Conservation (phyloP, 2,329 filamentous ascomycete species). For the Alternaria brassicicola region DNA sequence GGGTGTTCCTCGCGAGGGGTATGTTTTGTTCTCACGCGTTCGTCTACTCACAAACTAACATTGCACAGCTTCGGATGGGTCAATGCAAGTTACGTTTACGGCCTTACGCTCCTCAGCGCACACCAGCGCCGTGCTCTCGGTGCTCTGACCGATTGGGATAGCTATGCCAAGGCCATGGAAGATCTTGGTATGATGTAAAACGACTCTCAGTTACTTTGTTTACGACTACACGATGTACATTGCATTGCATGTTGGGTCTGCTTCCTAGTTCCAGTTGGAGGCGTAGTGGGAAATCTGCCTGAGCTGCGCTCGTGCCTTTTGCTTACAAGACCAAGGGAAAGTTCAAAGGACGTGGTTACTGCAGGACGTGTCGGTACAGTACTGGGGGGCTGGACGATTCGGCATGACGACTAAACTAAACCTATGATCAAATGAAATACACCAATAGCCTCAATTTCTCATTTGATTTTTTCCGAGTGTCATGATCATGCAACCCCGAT, state of each 20-base stretch:
- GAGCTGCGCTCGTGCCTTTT: neutral
- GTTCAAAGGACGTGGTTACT: neutral
- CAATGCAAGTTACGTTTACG: conserved; percentile 96
- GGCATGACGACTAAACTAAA: neutral
- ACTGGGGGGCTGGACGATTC: neutral
- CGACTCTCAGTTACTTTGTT: neutral
- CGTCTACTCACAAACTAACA: conserved; percentile 30
- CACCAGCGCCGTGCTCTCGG: conserved; percentile 90
- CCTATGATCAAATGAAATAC: conserved; percentile 1
- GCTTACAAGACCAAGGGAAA: neutral
- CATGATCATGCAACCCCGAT: neutral
- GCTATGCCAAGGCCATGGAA: conserved; percentile 71
- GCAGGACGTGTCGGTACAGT: neutral
- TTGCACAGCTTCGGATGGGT: conserved; percentile 88
- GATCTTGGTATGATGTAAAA: conserved; percentile 40
- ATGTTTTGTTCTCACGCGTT: conserved; percentile 52
- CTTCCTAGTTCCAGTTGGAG: neutral
- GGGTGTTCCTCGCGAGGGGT: conserved; percentile 95
- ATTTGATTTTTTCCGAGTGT: neutral
- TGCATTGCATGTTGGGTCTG: conserved; percentile 4
- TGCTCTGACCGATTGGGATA: conserved; percentile 84
- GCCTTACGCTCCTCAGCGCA: conserved; percentile 83
- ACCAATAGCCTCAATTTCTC: neutral
- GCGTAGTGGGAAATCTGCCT: neutral
- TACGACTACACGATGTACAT: conserved; percentile 15